phyloP scores from a whole-genome alignment of 129 eudicot genomes.

The Flaveria robusta region DNA sequence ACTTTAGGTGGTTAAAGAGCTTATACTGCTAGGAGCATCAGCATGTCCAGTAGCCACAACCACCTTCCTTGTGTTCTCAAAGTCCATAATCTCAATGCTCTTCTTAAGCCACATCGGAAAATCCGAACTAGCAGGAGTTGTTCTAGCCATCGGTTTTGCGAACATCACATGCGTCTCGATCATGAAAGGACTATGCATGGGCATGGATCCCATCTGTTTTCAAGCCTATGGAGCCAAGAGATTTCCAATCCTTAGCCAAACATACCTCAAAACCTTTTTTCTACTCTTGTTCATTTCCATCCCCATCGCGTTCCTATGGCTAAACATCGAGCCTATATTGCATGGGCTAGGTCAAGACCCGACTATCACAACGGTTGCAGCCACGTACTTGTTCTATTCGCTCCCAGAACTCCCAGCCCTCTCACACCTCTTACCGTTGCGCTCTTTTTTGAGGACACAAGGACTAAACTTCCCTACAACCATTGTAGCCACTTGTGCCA shows the following conservation, averaged over 20 bases:
- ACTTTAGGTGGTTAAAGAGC: slow-evolving; percentile 57
- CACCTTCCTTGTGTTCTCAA: slow-evolving; percentile 52
- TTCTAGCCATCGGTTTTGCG: slow-evolving; percentile 70
- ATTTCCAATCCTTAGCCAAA: slow-evolving; percentile 56
- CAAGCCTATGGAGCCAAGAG: slow-evolving; percentile 82
- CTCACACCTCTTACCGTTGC: slow-evolving; percentile 52
- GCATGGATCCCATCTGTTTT: slow-evolving; percentile 84
- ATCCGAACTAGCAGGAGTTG: slow-evolving; percentile 71
- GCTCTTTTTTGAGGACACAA: slow-evolving; percentile 63
- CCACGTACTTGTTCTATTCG: slow-evolving; percentile 45
- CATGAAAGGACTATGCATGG: slow-evolving; percentile 77
- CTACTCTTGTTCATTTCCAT: slow-evolving; percentile 56
- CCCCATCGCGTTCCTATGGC: slow-evolving; percentile 64
- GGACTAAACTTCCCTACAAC: slow-evolving; percentile 54
- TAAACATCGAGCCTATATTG: slow-evolving; percentile 62
- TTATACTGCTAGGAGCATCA: slow-evolving; percentile 45
- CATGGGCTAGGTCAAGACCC: slow-evolving; percentile 58
- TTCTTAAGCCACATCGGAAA: slow-evolving; percentile 67
- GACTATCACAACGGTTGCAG: slow-evolving; percentile 48
- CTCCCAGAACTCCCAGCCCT: slow-evolving; percentile 62
- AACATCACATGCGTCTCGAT: slow-evolving; percentile 70
- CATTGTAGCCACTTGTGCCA: slow-evolving; percentile 42
- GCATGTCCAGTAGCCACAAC: slow-evolving; percentile 65
- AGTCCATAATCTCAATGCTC: slow-evolving; percentile 64
- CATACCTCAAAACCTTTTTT: slow-evolving; percentile 50